Evolutionary conservation across 2,329 filamentous ascomycete species (phyloP).

Genomic region (Sclerotinia subarctica): DNA sequence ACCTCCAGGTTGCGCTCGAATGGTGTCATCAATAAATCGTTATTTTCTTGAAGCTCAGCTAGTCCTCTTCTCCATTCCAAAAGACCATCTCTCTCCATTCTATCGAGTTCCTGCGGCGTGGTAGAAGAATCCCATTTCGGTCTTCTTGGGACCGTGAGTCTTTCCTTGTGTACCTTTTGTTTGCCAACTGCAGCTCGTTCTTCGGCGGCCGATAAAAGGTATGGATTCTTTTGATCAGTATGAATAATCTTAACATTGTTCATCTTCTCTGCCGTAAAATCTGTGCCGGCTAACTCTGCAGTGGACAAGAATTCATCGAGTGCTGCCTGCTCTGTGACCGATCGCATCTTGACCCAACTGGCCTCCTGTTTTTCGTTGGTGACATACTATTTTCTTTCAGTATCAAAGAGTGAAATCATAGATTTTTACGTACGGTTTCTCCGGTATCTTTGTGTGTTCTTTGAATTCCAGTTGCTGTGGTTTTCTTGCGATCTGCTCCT

Average conservation of each 20-base stretch:
- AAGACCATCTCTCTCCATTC: conserved; percentile 73
- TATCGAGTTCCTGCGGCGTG: conserved; percentile 77
- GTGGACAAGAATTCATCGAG: conserved; percentile 96
- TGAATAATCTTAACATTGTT: conserved; percentile 99
- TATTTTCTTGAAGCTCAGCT: conserved; percentile 88
- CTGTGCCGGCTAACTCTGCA: conserved; percentile 93
- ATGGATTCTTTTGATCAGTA: conserved; percentile 92
- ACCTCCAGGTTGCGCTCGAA: conserved; percentile 98
- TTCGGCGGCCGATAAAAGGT: conserved; percentile 79
- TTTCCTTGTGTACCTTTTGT: conserved; percentile 74
- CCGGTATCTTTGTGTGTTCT: conserved; percentile 77
- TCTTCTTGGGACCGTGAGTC: conserved; percentile 83
- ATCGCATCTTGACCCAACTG: conserved; percentile 98
- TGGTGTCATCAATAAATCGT: conserved; percentile 93
- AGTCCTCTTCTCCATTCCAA: conserved; percentile 86
- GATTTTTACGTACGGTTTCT: conserved; percentile 56
- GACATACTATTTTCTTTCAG: conserved; percentile 61
- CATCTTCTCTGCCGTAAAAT: conserved; percentile 98
- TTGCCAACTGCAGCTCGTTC: conserved; percentile 76
- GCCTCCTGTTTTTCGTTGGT: conserved; percentile 89
- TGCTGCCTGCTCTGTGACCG: conserved; percentile 92
- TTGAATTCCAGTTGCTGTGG: conserved; percentile 49
- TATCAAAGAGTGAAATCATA: neutral
- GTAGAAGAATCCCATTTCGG: conserved; percentile 86
- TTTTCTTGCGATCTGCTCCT: conserved; percentile 75